These are phyloP conservation scores for Onygenales sp. DNA, from an alignment of 2,329 filamentous ascomycete genomes.

Conservation along the genomic window DNA sequence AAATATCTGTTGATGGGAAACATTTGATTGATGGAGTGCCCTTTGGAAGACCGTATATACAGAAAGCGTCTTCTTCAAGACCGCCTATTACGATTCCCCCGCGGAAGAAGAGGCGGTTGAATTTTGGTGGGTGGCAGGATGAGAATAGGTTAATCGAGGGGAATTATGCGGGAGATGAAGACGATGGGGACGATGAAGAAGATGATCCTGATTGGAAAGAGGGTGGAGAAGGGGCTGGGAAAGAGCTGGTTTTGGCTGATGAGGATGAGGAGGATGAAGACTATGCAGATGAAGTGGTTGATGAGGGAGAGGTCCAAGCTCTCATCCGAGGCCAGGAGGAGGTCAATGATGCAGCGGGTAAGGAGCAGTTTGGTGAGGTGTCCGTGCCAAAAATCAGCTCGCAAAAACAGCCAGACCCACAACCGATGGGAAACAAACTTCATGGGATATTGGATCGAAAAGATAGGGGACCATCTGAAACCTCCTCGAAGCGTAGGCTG, in stretches of 20 bases:
- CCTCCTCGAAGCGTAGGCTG: slow-evolving; percentile 21
- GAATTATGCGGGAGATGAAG: slow-evolving; percentile 10
- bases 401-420: background rate
- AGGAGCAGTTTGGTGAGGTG: slow-evolving; percentile 24
- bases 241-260: slow-evolving; percentile 10
- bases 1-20: slow-evolving; percentile 68
- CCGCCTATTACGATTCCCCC: slow-evolving; percentile 64
- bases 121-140: slow-evolving; percentile 19
- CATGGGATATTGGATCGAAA: background rate
- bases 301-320: slow-evolving; percentile 16
- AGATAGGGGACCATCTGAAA: slow-evolving; percentile 7
- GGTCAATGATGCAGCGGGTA: slow-evolving; percentile 34
- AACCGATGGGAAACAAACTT: background rate
- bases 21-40: slow-evolving; percentile 79
- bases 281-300: slow-evolving; percentile 23
- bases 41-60: slow-evolving; percentile 66
- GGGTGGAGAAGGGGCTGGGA: slow-evolving; percentile 12
- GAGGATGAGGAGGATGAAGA: slow-evolving; percentile 22
- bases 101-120: slow-evolving; percentile 58
- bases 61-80: slow-evolving; percentile 45
- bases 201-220: slow-evolving; percentile 14
- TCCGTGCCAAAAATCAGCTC: slow-evolving; percentile 6
- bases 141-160: slow-evolving; percentile 18
- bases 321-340: slow-evolving; percentile 23
- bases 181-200: slow-evolving; percentile 21